These are phyloP conservation scores for Apiospora malaysiana DNA, from an alignment of 2,329 filamentous ascomycete species.

Conservation along the genomic window DNA sequence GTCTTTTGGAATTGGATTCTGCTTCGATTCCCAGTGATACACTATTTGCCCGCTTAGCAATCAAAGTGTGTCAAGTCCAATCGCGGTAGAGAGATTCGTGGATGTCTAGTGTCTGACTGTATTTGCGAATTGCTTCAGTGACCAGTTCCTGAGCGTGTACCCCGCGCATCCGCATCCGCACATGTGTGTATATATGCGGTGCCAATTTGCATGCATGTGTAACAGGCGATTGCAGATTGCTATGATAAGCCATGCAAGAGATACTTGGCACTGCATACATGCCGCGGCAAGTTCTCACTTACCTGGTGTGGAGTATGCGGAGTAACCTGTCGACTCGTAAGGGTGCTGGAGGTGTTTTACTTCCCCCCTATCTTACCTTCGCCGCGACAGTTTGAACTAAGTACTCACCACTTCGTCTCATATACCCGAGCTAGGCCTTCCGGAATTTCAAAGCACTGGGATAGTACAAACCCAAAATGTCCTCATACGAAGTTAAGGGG, in stretches of 20 bases:
- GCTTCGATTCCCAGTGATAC: too few relatives aligned
- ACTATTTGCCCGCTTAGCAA: too few relatives aligned
- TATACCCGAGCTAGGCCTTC: too few relatives aligned
- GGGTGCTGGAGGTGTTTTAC: background rate
- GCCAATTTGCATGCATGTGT: background rate
- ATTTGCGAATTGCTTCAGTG: background rate
- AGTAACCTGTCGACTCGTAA: background rate
- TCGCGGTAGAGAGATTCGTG: too few relatives aligned
- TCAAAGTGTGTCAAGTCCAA: too few relatives aligned
- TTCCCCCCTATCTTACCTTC: background rate
- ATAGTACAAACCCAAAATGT: background rate
- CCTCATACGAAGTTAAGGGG: conserved; percentile 11
- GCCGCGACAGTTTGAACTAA: background rate
- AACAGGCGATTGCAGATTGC: background rate
- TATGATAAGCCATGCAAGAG: background rate
- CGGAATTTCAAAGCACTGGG: background rate
- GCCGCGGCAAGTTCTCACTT: background rate
- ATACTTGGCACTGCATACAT: background rate
- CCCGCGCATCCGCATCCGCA: background rate
- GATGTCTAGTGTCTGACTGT: background rate
- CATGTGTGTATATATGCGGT: background rate
- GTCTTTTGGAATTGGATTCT: too few relatives aligned
- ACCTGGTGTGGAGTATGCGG: conserved; percentile 3
- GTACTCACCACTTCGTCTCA: background rate
- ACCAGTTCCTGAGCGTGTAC: background rate